Percentiles rank a stretch among this genome's conserved stretches.
Evolutionary conservation across 805 yeast species (phyloP).

Genomic region (Pichia exigua): DNA sequence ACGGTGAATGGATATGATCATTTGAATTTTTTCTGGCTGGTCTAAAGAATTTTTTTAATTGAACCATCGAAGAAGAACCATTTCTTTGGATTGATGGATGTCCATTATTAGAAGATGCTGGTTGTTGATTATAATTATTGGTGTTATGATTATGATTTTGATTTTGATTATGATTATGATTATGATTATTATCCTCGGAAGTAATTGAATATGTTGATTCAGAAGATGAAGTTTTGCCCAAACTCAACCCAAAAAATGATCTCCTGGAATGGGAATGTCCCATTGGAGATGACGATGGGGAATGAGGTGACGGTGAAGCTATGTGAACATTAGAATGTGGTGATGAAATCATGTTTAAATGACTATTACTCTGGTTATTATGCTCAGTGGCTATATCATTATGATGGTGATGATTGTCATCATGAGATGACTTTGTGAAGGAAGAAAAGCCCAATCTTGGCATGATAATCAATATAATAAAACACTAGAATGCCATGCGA

Average conservation of each 20-base stretch:
- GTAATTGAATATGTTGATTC: conserved; percentile 23
- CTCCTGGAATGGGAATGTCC: conserved; percentile 17
- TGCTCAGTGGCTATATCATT: background rate
- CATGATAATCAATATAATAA: conserved; percentile 11
- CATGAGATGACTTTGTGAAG: conserved; percentile 19
- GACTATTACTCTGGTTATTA: background rate
- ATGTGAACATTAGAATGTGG: background rate
- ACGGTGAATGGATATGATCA: background rate
- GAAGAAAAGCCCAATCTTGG: conserved; percentile 22
- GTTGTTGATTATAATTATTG: background rate
- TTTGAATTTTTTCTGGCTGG: conserved; percentile 34
- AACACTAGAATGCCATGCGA: background rate
- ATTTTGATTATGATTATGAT: background rate
- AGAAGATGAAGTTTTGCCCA: conserved; percentile 24
- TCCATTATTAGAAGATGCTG: background rate
- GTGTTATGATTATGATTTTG: conserved; percentile 11
- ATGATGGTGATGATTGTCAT: conserved; percentile 12
- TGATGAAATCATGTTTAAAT: background rate
- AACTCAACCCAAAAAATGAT: conserved; percentile 24
- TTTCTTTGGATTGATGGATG: conserved; percentile 12
- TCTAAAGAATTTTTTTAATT: conserved; percentile 63
- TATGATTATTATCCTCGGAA: conserved; percentile 22
- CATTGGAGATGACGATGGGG: conserved; percentile 11
- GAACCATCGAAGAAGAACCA: conserved; percentile 45
- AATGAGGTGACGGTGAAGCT: background rate